Conservation (phyloP, 805 yeast species). For the Hanseniaspora thailandica region DNA sequence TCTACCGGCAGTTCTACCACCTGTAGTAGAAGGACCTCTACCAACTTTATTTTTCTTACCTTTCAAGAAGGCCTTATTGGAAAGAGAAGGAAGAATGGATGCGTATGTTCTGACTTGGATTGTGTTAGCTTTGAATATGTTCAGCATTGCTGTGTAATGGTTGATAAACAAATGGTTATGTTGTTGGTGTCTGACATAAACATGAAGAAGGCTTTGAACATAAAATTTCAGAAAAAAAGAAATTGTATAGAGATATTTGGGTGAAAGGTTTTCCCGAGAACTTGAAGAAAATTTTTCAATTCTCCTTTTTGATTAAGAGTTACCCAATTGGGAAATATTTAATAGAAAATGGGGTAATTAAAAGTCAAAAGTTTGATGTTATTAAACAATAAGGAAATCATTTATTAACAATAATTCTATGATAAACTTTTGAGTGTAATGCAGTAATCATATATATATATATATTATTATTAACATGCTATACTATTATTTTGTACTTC, state of each 20-base stretch:
- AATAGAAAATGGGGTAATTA: not conserved
- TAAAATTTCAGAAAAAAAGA: too few species aligned
- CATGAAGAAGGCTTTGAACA: too few species aligned
- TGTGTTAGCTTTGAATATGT: not conserved
- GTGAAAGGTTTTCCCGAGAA: not conserved
- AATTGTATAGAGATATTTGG: too few species aligned
- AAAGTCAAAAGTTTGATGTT: too few species aligned
- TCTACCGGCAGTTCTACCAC: slow-evolving; percentile 91
- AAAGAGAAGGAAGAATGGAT: not conserved
- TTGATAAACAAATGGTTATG: not conserved
- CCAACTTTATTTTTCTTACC: slow-evolving; percentile 54
- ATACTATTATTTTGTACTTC: too few species aligned
- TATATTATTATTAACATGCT: too few species aligned
- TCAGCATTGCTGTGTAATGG: not conserved
- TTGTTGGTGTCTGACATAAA: too few species aligned
- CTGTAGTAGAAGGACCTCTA: slow-evolving; percentile 88
- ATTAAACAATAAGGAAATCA: too few species aligned
- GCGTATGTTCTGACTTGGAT: not conserved
- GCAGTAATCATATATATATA: too few species aligned
- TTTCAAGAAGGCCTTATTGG: not conserved
- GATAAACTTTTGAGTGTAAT: too few species aligned
- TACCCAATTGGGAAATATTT: not conserved
- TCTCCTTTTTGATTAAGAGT: not conserved
- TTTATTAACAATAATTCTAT: too few species aligned
- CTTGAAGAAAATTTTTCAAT: too few species aligned